phyloP scores from a whole-genome alignment of 805 yeast species.

The Danielozyma ontarioensis region DNA sequence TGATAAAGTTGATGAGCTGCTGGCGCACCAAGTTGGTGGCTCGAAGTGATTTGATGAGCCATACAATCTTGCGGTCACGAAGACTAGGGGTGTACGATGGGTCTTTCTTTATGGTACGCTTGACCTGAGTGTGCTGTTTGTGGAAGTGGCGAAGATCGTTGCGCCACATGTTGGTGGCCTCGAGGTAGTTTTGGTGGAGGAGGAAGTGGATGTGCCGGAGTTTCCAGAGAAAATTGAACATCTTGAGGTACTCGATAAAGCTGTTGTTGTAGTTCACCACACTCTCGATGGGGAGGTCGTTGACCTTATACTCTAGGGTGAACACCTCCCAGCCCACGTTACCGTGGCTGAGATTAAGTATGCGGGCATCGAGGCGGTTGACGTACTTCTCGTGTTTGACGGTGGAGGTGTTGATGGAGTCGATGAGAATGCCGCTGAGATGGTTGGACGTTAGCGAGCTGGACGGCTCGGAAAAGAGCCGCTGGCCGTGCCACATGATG shows the following conservation, averaged over 20 bases:
- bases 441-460: slow-evolving; percentile 58
- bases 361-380: slow-evolving; percentile 72
- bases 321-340: slow-evolving; percentile 89
- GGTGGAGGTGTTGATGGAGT: slow-evolving; percentile 56
- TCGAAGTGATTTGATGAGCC: slow-evolving; percentile 27
- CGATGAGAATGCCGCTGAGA: slow-evolving; percentile 57
- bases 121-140: slow-evolving; percentile 8
- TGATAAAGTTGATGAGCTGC: slow-evolving; percentile 38
- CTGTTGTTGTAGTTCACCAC: slow-evolving; percentile 21
- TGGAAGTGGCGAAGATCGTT: slow-evolving; percentile 18
- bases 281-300: slow-evolving; percentile 48
- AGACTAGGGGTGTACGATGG: slow-evolving; percentile 21
- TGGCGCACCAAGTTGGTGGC: slow-evolving; percentile 33
- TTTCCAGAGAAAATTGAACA: slow-evolving; percentile 84
- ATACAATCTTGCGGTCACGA: slow-evolving; percentile 22
- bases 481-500: slow-evolving; percentile 51
- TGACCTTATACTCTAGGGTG: slow-evolving; percentile 69
- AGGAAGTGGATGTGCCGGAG: slow-evolving; percentile 57
- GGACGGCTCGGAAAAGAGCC: slow-evolving; percentile 56
- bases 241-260: slow-evolving; percentile 58
- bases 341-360: slow-evolving; percentile 68
- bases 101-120: slow-evolving; percentile 8
- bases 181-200: slow-evolving; percentile 33
- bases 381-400: slow-evolving; percentile 38
- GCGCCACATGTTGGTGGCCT: slow-evolving; percentile 20